phyloP scores from a whole-genome alignment of 441 rosid genomes.

The Populus hybrid region DNA sequence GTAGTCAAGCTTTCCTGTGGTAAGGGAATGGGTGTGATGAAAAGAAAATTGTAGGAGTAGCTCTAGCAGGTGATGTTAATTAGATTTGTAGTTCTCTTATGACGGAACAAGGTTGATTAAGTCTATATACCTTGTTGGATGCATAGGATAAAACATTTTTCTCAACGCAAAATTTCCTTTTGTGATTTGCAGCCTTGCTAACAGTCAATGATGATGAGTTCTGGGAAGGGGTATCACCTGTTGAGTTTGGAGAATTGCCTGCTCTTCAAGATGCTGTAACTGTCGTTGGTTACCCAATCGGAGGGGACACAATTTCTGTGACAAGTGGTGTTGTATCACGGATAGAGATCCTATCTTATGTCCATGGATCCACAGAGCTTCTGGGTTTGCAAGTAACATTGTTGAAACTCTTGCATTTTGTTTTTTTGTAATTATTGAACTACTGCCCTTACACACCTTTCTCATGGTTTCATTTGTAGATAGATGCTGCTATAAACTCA shows the following conservation, averaged over 20 bases:
- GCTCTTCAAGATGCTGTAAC: constrained; percentile 97
- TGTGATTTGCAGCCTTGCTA: constrained; percentile 63
- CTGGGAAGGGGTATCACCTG: constrained; percentile 85
- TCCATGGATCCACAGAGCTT: constrained; percentile 85
- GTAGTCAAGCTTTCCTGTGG: neutral
- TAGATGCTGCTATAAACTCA: constrained; percentile 95
- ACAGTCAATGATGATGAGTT: constrained; percentile 85
- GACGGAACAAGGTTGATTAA: neutral
- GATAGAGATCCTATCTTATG: constrained; percentile 82
- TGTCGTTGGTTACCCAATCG: constrained; percentile 94
- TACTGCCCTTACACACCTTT: neutral
- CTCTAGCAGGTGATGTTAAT: neutral
- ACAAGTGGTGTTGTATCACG: constrained; percentile 97
- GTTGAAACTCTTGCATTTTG: constrained; percentile 4
- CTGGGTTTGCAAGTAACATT: constrained; percentile 71
- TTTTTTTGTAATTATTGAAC: neutral
- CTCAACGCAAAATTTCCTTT: neutral
- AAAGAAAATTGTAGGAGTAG: neutral
- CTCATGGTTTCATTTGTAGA: constrained; percentile 42
- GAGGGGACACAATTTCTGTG: constrained; percentile 94
- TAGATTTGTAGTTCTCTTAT: neutral
- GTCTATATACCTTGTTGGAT: neutral
- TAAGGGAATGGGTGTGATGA: neutral
- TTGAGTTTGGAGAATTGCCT: constrained; percentile 88
- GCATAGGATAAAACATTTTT: neutral